Evolutionary conservation across 1,284 basidiomycete species (phyloP), one percentile per base, ranked within the genome.

Genomic region (Tetrapyrgos nigripes): DNA sequence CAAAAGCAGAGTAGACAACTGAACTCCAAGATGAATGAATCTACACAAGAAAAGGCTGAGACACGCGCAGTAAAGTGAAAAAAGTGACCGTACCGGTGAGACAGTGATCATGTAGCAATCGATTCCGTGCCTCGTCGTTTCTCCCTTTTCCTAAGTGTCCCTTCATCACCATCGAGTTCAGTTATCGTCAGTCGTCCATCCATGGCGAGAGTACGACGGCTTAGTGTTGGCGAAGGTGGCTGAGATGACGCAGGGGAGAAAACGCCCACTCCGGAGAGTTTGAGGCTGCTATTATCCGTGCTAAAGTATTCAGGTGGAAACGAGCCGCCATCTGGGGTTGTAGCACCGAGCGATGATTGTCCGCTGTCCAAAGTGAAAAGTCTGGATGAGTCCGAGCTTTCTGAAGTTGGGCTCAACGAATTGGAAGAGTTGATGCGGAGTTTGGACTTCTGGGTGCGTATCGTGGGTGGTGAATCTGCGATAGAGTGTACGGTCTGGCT

Each of bases 191-290:
- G 33, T 45, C 47, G 13, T 44, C 33, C n/a, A 47, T 27, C 14
- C 60, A 63, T 27, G 45, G 45, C 14, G 47, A 76, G 52, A 28
- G 59, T 61, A 29, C 68, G 74, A 19, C 78, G 73, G 45, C 71
- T 80, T 46, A 81, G 67, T n/a, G 78, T 80, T 10, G 89, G 89
- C 37, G 89, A 91, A 24, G 85, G 76, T 6, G 89, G 85, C 64
- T 79, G 77, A 29, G 89, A 89, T 17, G 79, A 79, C 43, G 84
- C 83, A 44, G 89, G 90, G 4, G 89, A 90, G 67, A 91, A 88
- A 40, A 88, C 79, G 28, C 83, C 87, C 27, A 87, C 88, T 13
- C 90, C 89, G 1, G 88, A 82, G 44, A 92, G 75, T 66, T 81
- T 79, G 51, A 85, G 70, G 65, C 79, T 79, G 59, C 79, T 76